Evolutionary conservation across 768 basidiomycete species (phyloP), one percentile per base, ranked within the genome.

Genomic region (Xerocomellus dryophilus): DNA sequence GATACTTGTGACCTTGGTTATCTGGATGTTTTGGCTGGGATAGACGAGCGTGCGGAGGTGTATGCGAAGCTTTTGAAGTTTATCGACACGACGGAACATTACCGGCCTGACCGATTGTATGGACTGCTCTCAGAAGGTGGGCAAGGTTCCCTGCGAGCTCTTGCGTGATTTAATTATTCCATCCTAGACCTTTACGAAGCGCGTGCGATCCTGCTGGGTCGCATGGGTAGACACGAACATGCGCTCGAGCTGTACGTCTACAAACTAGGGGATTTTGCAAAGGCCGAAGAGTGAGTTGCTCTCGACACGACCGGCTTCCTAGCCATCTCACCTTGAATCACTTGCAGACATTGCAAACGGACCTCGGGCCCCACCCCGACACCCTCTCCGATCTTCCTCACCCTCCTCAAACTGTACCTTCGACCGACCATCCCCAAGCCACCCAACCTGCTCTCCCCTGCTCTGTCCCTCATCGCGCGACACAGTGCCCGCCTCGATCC

Each of bases 161-260:
- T 44, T 17, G 1, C 27, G 5, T n/a, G 17, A 27, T 29, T 40
- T 9, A 38, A 40, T n/a, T 1, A 7, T 46, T 41, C 12, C 46
- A 31, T 7, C 32, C 6, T 61, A 94, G 93, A 93, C 62, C 76
- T 97, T 36, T 93, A 82, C 54, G 93, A 98, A 70, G 93, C 91
- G 15, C 85, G 93, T 39, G 97, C 97, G 0, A 85, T 98, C 54
- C 78, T 99, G 7, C 75, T 98, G 10, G 97, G 97, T 10, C 81
- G 89, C 42, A 78, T 98, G 56, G 93, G 90, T 2, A 84, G 91
- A 50, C 96, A 98, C 57, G 93, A 97, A 57, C 91, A 87, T 56
- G 94, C 96, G 1, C 80, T 98, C n/a, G 92, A 95, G 65, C 80
- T 96, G 14, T 99, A 98, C 67, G 93, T 95, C 7, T 88, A 98